Conservation (phyloP, 73 alveolate genomes). For the Paramecium bursaria region DNA sequence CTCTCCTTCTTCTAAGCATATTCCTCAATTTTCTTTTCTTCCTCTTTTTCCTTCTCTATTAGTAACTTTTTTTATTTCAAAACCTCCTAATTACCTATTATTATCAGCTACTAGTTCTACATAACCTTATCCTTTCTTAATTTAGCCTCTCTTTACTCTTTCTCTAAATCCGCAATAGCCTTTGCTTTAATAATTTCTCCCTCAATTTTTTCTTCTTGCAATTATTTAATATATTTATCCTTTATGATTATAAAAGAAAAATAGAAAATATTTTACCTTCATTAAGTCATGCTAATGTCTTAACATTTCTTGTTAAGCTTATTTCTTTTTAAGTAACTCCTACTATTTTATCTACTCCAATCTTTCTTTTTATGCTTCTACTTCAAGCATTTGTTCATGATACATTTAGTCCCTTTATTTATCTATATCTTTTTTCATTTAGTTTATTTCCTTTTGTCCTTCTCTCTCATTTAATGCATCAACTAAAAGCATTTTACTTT, state of each 20-base stretch:
- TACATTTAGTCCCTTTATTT: conserved; percentile 57
- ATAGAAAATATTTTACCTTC: conserved; percentile 51
- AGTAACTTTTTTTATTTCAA: conserved; percentile 68
- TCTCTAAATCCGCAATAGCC: conserved; percentile 62
- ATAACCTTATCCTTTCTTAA: conserved; percentile 79
- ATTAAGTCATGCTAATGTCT: conserved; percentile 77
- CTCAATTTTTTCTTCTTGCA: conserved; percentile 89
- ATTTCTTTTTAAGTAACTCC: conserved; percentile 78
- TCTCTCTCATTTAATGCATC: conserved; percentile 90
- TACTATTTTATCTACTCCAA: conserved; percentile 78
- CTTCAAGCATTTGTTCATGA: conserved; percentile 57
- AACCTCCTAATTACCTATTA: conserved; percentile 64
- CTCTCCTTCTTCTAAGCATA: conserved; percentile 85
- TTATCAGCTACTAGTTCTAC: conserved; percentile 70
- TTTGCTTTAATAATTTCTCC: conserved; percentile 87
- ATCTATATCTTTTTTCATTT: conserved; percentile 23
- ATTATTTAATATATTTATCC: conserved; percentile 78
- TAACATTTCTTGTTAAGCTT: conserved; percentile 79
- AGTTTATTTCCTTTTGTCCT: conserved; percentile 79
- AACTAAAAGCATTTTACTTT: conserved; percentile 85
- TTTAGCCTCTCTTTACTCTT: conserved; percentile 78
- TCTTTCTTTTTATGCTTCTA: conserved; percentile 70
- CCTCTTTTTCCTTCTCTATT: conserved; percentile 81
- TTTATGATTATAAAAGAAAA: too few species aligned
- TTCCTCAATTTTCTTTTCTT: conserved; percentile 87